A percentile compares a stretch with the other conserved stretches of the same genome.
phyloP scores from a whole-genome alignment of 208 protist genomes.

The Vickermania spadyakhi region DNA sequence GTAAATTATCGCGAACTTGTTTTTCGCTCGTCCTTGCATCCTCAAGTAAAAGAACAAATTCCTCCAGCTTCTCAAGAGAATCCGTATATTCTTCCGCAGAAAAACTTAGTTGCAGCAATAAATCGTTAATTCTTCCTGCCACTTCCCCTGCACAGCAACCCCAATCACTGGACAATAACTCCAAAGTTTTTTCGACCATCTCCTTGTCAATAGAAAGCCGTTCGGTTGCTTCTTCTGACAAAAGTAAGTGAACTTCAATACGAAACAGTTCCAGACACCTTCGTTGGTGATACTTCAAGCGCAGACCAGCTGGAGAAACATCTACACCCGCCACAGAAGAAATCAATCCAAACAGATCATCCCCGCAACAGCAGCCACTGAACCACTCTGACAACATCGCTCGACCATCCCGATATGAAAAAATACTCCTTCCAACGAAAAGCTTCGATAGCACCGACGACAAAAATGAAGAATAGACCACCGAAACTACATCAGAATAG shows the following conservation, averaged over 20 bases:
- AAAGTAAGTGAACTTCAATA: not conserved
- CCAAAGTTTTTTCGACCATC: not conserved
- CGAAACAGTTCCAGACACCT: not conserved
- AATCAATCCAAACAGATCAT: not conserved
- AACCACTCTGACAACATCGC: not conserved
- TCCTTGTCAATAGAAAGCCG: not conserved
- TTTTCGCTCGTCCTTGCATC: not conserved
- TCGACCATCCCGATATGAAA: no score
- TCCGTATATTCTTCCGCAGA: not conserved
- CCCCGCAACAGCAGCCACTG: not conserved
- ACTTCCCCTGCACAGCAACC: constrained; percentile 1
- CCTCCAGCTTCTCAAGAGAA: constrained; percentile 2
- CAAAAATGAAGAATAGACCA: no score
- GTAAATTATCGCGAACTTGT: not conserved
- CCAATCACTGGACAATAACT: not conserved
- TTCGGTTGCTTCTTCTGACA: not conserved
- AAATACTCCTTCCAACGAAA: no score
- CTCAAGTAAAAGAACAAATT: not conserved
- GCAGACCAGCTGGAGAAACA: not conserved
- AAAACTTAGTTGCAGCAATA: not conserved
- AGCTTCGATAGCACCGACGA: no score
- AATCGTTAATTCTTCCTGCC: not conserved
- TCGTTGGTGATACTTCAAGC: not conserved
- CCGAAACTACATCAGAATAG: no score
- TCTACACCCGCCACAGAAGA: not conserved